Conservation (phyloP, 495 filamentous ascomycete species). For the Bacidia gigantensis region DNA sequence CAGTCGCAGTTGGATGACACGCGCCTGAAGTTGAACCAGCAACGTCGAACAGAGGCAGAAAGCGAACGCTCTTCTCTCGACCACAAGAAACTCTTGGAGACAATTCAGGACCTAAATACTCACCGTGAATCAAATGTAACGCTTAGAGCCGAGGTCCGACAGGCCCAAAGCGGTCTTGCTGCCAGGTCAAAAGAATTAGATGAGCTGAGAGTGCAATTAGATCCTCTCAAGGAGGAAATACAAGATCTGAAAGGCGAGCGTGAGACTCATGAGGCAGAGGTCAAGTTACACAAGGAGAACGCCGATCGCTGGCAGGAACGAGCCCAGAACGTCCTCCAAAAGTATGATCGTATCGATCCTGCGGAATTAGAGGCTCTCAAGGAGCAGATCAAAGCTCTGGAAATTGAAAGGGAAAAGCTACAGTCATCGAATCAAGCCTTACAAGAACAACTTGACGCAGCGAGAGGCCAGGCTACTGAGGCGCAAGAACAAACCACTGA, state of each 20-base stretch:
- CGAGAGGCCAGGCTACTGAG: slow-evolving; percentile 36
- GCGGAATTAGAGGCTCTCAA: slow-evolving; percentile 80
- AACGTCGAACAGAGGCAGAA: slow-evolving; percentile 64
- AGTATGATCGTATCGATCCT: slow-evolving; percentile 90
- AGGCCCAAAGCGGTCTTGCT: slow-evolving; percentile 56
- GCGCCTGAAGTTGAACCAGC: slow-evolving; percentile 73
- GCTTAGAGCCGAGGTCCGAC: slow-evolving; percentile 69
- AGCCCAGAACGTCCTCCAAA: slow-evolving; percentile 84
- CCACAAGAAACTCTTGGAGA: slow-evolving; percentile 82
- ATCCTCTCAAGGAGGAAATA: slow-evolving; percentile 67
- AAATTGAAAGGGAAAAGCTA: slow-evolving; percentile 59
- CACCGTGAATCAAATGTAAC: slow-evolving; percentile 88
- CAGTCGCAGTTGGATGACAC: slow-evolving; percentile 77
- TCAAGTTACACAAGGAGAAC: slow-evolving; percentile 72
- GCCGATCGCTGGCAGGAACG: slow-evolving; percentile 86
- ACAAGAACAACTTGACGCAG: slow-evolving; percentile 34
- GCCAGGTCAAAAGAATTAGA: slow-evolving; percentile 63
- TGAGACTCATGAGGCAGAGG: slow-evolving; percentile 68
- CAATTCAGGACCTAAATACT: slow-evolving; percentile 83
- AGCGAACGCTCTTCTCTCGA: slow-evolving; percentile 52
- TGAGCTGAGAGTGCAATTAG: slow-evolving; percentile 58
- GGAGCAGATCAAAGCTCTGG: slow-evolving; percentile 45
- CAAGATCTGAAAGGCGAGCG: slow-evolving; percentile 66
- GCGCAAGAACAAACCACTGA: slow-evolving; percentile 40
- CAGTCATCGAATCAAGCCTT: slow-evolving; percentile 43